Evolutionary conservation across 495 filamentous ascomycete genomes (phyloP).

Genomic region (Collariella sp.): DNA sequence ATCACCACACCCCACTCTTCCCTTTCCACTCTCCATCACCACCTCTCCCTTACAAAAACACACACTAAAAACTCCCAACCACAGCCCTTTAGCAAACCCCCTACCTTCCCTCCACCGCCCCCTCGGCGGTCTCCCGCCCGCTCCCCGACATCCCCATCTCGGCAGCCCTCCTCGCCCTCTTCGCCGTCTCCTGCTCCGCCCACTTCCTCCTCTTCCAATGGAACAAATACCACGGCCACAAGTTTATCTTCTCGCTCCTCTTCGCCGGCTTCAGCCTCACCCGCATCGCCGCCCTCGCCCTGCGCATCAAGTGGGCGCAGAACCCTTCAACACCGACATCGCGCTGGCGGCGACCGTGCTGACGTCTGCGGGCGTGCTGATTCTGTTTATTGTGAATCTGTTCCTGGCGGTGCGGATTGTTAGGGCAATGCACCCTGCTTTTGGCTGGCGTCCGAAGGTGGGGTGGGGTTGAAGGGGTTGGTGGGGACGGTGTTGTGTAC

Average conservation of each 20-base stretch:
- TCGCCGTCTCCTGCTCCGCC: conserved; percentile 42
- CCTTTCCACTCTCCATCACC: neutral
- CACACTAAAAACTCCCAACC: neutral
- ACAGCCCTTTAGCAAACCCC: conserved; percentile 23
- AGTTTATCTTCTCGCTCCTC: conserved; percentile 60
- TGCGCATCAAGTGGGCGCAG: conserved; percentile 55
- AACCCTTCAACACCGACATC: conserved; percentile 40
- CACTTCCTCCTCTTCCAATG: conserved; percentile 56
- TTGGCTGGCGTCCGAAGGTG: conserved; percentile 55
- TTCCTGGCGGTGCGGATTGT: conserved; percentile 68
- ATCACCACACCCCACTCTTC: neutral
- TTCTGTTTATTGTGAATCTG: conserved; percentile 73
- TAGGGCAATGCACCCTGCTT: conserved; percentile 54
- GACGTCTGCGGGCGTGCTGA: conserved; percentile 61
- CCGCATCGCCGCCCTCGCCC: conserved; percentile 51
- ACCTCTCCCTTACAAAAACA: neutral
- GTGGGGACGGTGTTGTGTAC: conserved; percentile 51
- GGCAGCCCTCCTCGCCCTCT: conserved; percentile 59
- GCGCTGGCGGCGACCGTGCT: conserved; percentile 68
- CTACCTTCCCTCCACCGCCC: conserved; percentile 32
- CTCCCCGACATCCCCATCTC: conserved; percentile 54
- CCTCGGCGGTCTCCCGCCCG: conserved; percentile 49
- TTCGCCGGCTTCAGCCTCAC: conserved; percentile 72
- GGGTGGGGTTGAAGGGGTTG: conserved; percentile 45
- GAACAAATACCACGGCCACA: conserved; percentile 49